Evolutionary conservation across 164 flowering plant species (phyloP).

Genomic region (Chimonanthus salicifolius): DNA sequence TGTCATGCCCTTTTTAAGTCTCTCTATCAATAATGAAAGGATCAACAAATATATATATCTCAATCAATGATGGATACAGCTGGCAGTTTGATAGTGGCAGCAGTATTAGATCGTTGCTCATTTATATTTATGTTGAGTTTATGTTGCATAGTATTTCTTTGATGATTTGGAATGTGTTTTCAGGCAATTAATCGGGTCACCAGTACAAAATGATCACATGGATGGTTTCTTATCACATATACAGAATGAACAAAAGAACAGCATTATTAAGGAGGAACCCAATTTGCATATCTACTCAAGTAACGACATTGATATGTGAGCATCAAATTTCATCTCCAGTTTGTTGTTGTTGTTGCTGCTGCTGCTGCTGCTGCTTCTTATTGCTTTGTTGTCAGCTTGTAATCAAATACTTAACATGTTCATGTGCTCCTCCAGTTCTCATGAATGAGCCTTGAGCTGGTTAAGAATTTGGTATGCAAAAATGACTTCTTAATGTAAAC

Average conservation of each 20-base stretch:
- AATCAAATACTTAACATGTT: neutral
- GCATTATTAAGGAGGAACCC: conserved; percentile 54
- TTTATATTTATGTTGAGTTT: neutral
- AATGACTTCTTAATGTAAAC: neutral
- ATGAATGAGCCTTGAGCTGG: too few species aligned
- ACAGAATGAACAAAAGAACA: conserved; percentile 65
- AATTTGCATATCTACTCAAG: conserved; percentile 71
- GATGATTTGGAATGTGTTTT: conserved; percentile 2
- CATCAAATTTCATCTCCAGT: neutral
- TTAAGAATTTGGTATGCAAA: neutral
- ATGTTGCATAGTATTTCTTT: neutral
- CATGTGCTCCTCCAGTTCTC: neutral
- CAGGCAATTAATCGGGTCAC: conserved; percentile 47
- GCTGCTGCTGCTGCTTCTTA: neutral
- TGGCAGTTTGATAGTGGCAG: too few species aligned
- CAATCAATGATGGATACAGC: too few species aligned
- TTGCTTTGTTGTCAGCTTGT: neutral
- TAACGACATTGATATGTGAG: conserved; percentile 83
- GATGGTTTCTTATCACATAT: conserved; percentile 74
- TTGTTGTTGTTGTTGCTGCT: too few species aligned
- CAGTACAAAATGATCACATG: conserved; percentile 60
- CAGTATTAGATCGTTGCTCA: too few species aligned
- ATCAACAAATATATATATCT: too few species aligned
- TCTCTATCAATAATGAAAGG: too few species aligned
- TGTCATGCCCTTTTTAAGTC: too few species aligned